Percentiles rank a stretch among this genome's conserved stretches.
These are phyloP conservation scores for Penicillium freii DNA, from an alignment of 2,329 filamentous ascomycete species.

Conservation along the genomic window DNA sequence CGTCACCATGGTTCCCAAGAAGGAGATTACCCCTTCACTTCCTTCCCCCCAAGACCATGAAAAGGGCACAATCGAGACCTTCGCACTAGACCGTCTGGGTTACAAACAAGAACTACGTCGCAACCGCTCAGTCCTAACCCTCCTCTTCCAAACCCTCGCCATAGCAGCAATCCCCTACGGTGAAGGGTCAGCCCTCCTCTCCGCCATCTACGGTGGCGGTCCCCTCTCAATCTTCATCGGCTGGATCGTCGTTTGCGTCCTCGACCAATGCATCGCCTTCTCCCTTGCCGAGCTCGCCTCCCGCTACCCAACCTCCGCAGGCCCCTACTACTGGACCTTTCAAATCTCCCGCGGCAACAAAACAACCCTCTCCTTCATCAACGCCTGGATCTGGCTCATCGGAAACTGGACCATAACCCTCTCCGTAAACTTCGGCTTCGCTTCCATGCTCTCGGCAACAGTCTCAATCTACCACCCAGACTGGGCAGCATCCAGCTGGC, in stretches of 20 bases:
- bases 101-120: conserved; percentile 58
- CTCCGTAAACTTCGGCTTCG: conserved; percentile 57
- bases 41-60: conserved; percentile 12
- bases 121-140: conserved; percentile 59
- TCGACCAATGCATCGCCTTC: conserved; percentile 54
- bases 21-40: not conserved
- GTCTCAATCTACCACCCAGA: conserved; percentile 56
- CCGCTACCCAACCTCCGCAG: conserved; percentile 53
- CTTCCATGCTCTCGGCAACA: conserved; percentile 53
- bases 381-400: conserved; percentile 54
- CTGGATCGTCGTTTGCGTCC: conserved; percentile 54
- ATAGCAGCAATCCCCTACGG: conserved; percentile 62
- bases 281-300: conserved; percentile 54
- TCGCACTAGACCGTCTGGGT: conserved; percentile 48
- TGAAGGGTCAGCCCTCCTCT: conserved; percentile 41
- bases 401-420: conserved; percentile 55
- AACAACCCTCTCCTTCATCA: conserved; percentile 52
- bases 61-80: conserved; percentile 23
- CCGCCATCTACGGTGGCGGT: conserved; percentile 48
- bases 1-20: conserved; percentile 1
- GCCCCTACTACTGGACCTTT: conserved; percentile 56
- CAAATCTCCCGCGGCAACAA: conserved; percentile 47
- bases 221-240: conserved; percentile 58
- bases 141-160: conserved; percentile 61
- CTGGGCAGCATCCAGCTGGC: conserved; percentile 57